phyloP scores from a whole-genome alignment of 768 basidiomycete genomes.

The Termitomyces bulborhizus region DNA sequence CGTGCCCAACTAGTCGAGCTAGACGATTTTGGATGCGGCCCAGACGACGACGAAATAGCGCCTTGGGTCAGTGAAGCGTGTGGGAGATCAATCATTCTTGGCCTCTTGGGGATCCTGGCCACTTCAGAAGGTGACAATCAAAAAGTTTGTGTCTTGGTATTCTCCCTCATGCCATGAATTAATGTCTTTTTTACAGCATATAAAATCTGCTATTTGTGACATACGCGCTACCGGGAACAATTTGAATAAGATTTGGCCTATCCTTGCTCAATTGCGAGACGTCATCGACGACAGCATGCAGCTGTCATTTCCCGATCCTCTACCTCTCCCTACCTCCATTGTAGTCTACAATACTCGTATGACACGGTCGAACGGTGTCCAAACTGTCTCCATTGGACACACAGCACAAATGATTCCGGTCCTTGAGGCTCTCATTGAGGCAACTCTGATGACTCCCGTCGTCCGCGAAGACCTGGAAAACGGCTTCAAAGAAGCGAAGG shows the following conservation, averaged over 20 bases:
- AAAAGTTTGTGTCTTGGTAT: conserved; percentile 22
- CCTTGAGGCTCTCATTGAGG: conserved; percentile 51
- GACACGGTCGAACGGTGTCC: conserved; percentile 19
- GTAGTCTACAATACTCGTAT: conserved; percentile 43
- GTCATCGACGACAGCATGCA: conserved; percentile 3
- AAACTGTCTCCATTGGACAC: conserved; percentile 23
- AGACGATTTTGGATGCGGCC: conserved; percentile 43
- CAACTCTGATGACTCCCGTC: conserved; percentile 35
- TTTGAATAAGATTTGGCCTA: conserved; percentile 57
- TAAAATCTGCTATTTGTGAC: conserved; percentile 42
- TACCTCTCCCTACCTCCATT: conserved; percentile 42
- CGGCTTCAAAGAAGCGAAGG: conserved; percentile 50
- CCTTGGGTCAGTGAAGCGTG: conserved; percentile 66
- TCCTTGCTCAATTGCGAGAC: conserved; percentile 44
- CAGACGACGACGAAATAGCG: conserved; percentile 30
- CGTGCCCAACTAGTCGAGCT: conserved; percentile 55
- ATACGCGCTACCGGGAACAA: conserved; percentile 49
- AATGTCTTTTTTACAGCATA: conserved; percentile 20
- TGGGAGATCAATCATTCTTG: conserved; percentile 55
- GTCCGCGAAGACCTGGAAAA: conserved; percentile 59
- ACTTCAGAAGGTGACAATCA: conserved; percentile 32
- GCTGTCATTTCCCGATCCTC: conserved; percentile 47
- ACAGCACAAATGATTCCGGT: conserved; percentile 66
- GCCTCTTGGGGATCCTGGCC: conserved; percentile 50
- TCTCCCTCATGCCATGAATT: not conserved